Conservation (phyloP, 139 green algal species). For the Tetraselmis striata region DNA sequence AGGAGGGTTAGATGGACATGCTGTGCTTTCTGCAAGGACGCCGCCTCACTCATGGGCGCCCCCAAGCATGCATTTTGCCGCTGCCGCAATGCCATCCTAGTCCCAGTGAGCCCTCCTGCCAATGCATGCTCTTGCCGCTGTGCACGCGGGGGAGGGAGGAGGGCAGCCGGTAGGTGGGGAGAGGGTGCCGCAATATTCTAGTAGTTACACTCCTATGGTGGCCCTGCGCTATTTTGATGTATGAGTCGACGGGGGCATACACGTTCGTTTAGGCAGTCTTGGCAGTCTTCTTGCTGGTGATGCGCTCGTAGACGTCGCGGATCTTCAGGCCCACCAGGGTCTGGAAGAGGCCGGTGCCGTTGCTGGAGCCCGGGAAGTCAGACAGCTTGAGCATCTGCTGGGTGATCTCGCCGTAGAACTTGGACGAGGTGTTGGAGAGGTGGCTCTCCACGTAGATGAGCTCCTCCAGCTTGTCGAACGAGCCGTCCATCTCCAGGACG, state of each 20-base stretch:
- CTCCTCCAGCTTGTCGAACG: conserved; percentile 99
- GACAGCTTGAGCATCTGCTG: conserved; percentile 99
- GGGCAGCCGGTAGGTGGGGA: too few relatives aligned
- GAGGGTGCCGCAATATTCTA: too few relatives aligned
- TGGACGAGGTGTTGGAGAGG: conserved; percentile 92
- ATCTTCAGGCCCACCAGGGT: conserved; percentile 96
- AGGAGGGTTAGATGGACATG: too few relatives aligned
- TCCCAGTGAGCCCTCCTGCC: too few relatives aligned
- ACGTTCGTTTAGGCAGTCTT: background rate
- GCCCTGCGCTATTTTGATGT: too few relatives aligned
- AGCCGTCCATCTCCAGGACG: conserved; percentile 95
- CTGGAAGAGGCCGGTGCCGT: conserved; percentile 96
- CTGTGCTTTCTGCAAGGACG: too few relatives aligned
- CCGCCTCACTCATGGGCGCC: too few relatives aligned
- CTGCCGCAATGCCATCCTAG: too few relatives aligned
- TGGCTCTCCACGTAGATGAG: conserved; percentile 99
- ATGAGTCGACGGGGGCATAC: too few relatives aligned
- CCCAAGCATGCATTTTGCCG: too few relatives aligned
- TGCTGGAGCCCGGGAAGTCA: conserved; percentile 95
- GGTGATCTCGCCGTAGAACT: conserved; percentile 99
- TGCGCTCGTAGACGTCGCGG: conserved; percentile 92
- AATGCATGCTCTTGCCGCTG: too few relatives aligned
- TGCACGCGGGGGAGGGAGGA: too few relatives aligned
- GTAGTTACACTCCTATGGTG: background rate
- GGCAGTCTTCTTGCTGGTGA: conserved; percentile 67